Percentiles rank a stretch among this genome's conserved stretches.
Evolutionary conservation across 371 early-diverging fungal genomes (phyloP).

Genomic region (Lichtheimia hyalospora): DNA sequence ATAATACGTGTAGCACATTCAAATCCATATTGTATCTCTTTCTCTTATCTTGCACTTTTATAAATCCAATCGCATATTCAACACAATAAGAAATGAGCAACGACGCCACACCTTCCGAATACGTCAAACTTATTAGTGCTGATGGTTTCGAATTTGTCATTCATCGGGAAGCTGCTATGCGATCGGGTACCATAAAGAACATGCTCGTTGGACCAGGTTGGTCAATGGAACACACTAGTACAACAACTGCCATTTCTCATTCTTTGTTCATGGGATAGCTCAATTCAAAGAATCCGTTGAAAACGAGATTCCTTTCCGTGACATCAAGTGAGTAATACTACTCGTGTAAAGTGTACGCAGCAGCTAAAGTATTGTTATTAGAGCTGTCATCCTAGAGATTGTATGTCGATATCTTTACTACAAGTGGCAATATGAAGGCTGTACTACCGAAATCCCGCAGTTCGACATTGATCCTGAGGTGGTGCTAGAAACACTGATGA

Average conservation of each 20-base stretch:
- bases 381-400: slow-evolving; percentile 88
- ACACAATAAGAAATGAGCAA: background rate
- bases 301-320: slow-evolving; percentile 84
- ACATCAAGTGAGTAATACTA: slow-evolving; percentile 78
- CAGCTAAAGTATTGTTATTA: slow-evolving; percentile 24
- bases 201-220: slow-evolving; percentile 87
- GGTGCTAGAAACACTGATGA: slow-evolving; percentile 92
- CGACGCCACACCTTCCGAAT: slow-evolving; percentile 33
- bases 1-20: too few species aligned
- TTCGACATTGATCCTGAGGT: slow-evolving; percentile 89
- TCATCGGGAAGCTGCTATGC: slow-evolving; percentile 86
- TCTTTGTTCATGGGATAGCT: slow-evolving; percentile 40
- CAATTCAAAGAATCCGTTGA: slow-evolving; percentile 91
- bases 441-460: slow-evolving; percentile 81
- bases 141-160: slow-evolving; percentile 92
- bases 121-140: slow-evolving; percentile 80
- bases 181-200: slow-evolving; percentile 89
- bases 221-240: background rate
- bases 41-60: background rate
- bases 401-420: slow-evolving; percentile 92
- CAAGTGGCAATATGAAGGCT: slow-evolving; percentile 68
- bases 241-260: background rate
- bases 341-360: background rate
- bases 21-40: background rate
- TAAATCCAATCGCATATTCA: background rate